Base-by-base conservation (phyloP, 2,329 filamentous ascomycete genomes). In the Elsinoe necatrix region DNA sequence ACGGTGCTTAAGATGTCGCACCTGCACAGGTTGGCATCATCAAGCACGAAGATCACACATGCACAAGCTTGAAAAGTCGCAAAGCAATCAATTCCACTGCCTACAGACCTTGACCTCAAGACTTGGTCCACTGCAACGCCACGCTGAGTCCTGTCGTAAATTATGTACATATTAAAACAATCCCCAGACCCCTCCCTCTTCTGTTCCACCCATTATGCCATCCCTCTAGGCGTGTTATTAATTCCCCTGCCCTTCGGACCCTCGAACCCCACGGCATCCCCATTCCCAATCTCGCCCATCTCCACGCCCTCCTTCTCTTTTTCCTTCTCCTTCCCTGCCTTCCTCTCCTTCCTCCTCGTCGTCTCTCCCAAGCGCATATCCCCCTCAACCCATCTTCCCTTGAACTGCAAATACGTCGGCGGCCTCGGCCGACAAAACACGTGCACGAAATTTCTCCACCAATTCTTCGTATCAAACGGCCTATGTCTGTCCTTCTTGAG, bases 361-460 rank as follows among this genome's bases (percentile, higher is more conserved):
- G 48, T 52, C 55, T 75, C 71, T 6, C 85, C 87, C 59, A 96
- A 83, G 23, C 93, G 82, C 72, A 95, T 88, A 69, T 97, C 93
- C 5, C 93, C 93, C 60, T 84, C 79, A 61, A 83, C 75, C 64
- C 93, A 92, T 55, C 75, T 74, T 42, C 75, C 75, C 74, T 95
- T 96, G 77, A 97, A 95, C 60, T 82, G 81, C 67, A 96, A 82
- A 69, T 96, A 97, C 0, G 87, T 92, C 6, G 92, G 91, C 18
- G 89, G 84, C 18, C 91, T 81, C 11, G 93, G 91, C 50, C 92
- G 84, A 63, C 84, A 85, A 51, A 97, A 76, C 11, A 96, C 90
- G 6, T 84, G 80, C 35, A 87, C 71, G 80, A 88, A 90, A 71
- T 98, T 98, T 65, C 80, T 85, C 65, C 86, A 71, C 48, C 86